Conservation (phyloP, 164 flowering plant species). For the Berberis vulgaris region DNA sequence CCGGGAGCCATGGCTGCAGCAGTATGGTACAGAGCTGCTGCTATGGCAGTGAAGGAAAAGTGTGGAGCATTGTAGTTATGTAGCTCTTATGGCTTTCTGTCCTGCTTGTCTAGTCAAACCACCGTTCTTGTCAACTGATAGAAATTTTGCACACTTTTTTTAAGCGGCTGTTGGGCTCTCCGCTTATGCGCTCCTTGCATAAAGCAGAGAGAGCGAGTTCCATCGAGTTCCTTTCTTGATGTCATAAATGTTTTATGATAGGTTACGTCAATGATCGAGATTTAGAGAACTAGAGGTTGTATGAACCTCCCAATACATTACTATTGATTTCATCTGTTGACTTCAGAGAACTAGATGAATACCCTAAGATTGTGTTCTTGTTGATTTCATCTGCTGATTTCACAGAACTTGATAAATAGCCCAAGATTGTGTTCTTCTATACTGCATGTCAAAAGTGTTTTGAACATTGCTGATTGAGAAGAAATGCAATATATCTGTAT, state of each 20-base stretch:
- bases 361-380: too few species aligned
- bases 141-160: slow-evolving; percentile 14
- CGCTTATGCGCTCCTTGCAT: slow-evolving; percentile 40
- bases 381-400: too few species aligned
- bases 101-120: slow-evolving; percentile 3
- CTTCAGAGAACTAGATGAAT: too few species aligned
- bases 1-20: slow-evolving; percentile 99
- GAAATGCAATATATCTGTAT: too few species aligned
- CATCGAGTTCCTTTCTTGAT: slow-evolving; percentile 1
- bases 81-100: background rate
- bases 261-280: background rate
- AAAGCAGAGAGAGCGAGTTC: slow-evolving; percentile 36
- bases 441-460: too few species aligned
- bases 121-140: background rate
- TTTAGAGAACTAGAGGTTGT: too few species aligned
- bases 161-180: slow-evolving; percentile 28
- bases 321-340: too few species aligned
- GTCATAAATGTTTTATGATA: background rate
- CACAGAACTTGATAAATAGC: too few species aligned
- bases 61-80: slow-evolving; percentile 7
- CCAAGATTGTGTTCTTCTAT: too few species aligned
- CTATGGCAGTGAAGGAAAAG: slow-evolving; percentile 55
- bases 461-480: too few species aligned
- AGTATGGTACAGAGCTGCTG: slow-evolving; percentile 88
- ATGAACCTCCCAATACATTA: too few species aligned